Evolutionary conservation across 345 rosid genomes (phyloP).

Genomic region (Populus nigra): DNA sequence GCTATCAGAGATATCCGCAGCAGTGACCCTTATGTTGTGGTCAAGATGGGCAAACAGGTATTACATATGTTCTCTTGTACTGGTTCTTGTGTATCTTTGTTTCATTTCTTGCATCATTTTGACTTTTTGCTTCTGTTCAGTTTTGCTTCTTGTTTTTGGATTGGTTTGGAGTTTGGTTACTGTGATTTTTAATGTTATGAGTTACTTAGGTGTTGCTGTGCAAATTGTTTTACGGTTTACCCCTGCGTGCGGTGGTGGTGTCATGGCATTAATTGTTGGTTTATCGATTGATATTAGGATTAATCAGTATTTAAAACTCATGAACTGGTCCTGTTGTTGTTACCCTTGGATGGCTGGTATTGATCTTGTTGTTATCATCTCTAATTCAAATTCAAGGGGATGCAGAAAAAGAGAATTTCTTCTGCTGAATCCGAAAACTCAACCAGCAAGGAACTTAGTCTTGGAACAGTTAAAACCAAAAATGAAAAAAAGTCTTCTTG

Average conservation of each 20-base stretch:
- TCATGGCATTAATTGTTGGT: neutral
- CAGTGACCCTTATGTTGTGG: slow-evolving; percentile 32
- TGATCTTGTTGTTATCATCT: neutral
- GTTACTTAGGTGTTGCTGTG: neutral
- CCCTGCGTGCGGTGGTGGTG: neutral
- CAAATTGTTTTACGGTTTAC: neutral
- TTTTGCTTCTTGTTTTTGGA: neutral
- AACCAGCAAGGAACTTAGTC: neutral
- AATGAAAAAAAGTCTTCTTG: neutral
- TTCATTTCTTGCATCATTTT: neutral
- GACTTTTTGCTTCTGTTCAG: neutral
- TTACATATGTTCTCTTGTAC: neutral
- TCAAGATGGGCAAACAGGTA: slow-evolving; percentile 31
- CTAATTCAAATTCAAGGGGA: neutral
- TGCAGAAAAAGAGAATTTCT: neutral
- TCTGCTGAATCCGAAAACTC: neutral
- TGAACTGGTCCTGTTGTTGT: neutral
- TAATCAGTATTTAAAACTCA: neutral
- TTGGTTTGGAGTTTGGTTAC: neutral
- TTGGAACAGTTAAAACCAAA: no score
- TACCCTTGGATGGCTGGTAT: neutral
- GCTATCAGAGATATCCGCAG: slow-evolving; percentile 27
- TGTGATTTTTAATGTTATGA: neutral
- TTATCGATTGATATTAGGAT: neutral
- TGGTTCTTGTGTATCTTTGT: neutral